Base-by-base conservation (phyloP, 441 rosid genomes). In the Bruguiera hainesii region DNA sequence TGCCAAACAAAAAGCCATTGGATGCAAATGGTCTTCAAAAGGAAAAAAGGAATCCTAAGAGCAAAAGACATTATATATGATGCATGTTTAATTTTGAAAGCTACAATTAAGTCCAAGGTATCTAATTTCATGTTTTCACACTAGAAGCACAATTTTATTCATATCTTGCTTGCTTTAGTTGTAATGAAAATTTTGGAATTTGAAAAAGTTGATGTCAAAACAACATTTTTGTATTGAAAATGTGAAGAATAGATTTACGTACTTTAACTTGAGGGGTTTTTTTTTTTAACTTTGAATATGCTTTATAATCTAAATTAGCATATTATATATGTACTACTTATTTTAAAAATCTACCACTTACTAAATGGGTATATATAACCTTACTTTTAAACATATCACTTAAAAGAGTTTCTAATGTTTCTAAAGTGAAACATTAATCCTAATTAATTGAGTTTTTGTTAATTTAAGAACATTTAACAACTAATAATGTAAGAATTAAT, bases 41-140 rank as follows among this genome's bases (percentile, higher is more conserved):
- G 31, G 29, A 4, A 13, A 62, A 21, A 13, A 23, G 15, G 65
- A 10, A 20, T 46, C 31, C 5, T 0, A 37, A 7, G 7, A 25
- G 33, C 1, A 1, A 0, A 0, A 39, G 10, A 20, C 10, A 6
- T 29, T 28, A 48, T 30, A 20, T 50, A 29, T 48, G 30, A 60
- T 1, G 60, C 49, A 48, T 19, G 31, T 9, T 53, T 65, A 23
- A 56, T 68, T 1, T 8, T 16, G 2, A 68, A 68, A 2, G 71
- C n/a, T 58, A 16, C 16, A 30, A 0, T 18, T 20, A 68, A 20
- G 13, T 48, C 2, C 7, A 6, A 20, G 61, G 49, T 5, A n/a
- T 70, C 62, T 35, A 35, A 15, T 61, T 51, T 8, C 56, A 70
- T 21, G 28, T 61, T 20, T 70, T 70, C 28, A 62, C 61, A 2